Percentiles rank a stretch among this genome's conserved stretches.
Conservation (phyloP, 2,329 filamentous ascomycete species). For the Aurifilum marmelostoma region DNA sequence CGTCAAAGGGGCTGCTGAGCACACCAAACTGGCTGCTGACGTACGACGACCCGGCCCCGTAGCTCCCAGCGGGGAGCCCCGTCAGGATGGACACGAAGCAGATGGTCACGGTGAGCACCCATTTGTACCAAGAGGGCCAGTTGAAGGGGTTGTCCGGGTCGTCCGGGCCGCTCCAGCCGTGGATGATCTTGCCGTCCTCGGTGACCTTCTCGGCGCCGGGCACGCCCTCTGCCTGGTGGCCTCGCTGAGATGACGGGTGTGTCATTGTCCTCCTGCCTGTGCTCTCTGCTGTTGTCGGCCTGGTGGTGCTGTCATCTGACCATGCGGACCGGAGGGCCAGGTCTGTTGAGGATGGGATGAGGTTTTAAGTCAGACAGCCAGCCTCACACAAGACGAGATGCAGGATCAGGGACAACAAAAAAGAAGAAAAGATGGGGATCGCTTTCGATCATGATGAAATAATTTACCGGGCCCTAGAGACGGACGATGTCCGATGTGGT, state of each 20-base stretch:
- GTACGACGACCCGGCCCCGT: conserved; percentile 20
- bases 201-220: conserved; percentile 20
- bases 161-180: conserved; percentile 51
- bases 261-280: not conserved
- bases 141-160: conserved; percentile 57
- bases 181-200: conserved; percentile 44
- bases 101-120: conserved; percentile 34
- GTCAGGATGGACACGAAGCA: conserved; percentile 26
- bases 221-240: conserved; percentile 3
- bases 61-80: conserved; percentile 23
- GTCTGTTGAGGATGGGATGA: not conserved
- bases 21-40: conserved; percentile 21
- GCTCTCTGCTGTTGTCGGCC: not conserved
- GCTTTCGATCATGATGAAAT: too few relatives aligned
- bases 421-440: too few relatives aligned
- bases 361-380: not conserved
- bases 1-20: conserved; percentile 22
- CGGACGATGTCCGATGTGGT: conserved; percentile 17
- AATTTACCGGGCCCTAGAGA: conserved; percentile 9
- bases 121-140: conserved; percentile 53
- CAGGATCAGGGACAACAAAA: too few relatives aligned
- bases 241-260: not conserved
- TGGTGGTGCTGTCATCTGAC: conserved; percentile 13
- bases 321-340: not conserved
- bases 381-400: too few relatives aligned